phyloP scores from a whole-genome alignment of 306 rosid genomes.

The Luffa acutangula region DNA sequence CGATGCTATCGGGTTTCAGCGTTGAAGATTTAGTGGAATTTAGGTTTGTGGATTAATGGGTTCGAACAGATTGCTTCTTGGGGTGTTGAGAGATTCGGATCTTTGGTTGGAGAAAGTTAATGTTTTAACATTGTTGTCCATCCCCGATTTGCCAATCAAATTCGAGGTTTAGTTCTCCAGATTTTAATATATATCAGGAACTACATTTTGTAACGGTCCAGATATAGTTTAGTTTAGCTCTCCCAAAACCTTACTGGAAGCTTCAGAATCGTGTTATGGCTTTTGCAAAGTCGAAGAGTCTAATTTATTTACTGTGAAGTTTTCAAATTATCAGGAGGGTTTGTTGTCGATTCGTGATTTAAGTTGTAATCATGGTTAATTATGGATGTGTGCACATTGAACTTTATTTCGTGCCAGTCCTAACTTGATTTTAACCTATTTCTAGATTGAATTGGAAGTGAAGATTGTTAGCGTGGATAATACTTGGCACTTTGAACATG shows the following conservation, averaged over 20 bases:
- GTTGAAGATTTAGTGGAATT: not conserved
- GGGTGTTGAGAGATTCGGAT: not conserved
- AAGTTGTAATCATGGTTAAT: not conserved
- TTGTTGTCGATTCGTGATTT: not conserved
- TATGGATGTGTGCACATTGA: not conserved
- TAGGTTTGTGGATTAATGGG: not conserved
- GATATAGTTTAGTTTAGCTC: not conserved
- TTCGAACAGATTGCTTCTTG: not conserved
- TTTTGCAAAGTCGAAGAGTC: not conserved
- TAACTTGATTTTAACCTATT: not conserved
- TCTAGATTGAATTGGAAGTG: constrained; percentile 7
- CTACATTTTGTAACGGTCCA: not conserved
- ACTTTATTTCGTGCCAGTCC: not conserved
- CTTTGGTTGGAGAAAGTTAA: not conserved
- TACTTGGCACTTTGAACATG: not conserved
- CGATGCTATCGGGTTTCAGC: not conserved
- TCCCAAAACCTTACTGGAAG: not conserved
- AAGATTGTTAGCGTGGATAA: not conserved
- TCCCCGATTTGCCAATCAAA: not conserved
- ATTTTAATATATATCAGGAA: not conserved
- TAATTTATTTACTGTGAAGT: not conserved
- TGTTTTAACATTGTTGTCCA: not conserved
- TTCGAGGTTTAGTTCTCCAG: not conserved
- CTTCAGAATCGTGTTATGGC: not conserved
- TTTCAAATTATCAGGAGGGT: not conserved